A percentile compares a stretch with the other conserved stretches of the same genome.
Evolutionary conservation across 2,329 filamentous ascomycete species (phyloP).

Genomic region (Fusarium anthophilum): DNA sequence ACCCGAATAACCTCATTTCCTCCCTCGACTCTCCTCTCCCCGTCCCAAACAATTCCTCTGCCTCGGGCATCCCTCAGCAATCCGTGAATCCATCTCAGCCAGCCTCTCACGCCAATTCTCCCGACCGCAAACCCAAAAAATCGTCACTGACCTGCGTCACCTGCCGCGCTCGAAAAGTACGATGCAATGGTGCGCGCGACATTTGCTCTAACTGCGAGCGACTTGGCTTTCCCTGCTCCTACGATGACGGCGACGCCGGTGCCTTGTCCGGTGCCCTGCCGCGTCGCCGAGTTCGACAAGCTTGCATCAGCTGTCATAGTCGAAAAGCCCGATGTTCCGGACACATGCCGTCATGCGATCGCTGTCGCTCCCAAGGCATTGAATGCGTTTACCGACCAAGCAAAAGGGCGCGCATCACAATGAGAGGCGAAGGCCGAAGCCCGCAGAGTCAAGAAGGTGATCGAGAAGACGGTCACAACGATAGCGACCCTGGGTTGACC

Average conservation of each 20-base stretch:
- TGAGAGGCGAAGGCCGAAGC: constrained; percentile 42
- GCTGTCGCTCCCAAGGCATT: constrained; percentile 60
- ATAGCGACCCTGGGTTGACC: constrained; percentile 49
- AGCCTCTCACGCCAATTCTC: constrained; percentile 41
- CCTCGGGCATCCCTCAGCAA: constrained; percentile 23
- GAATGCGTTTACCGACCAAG: constrained; percentile 65
- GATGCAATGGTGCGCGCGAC: constrained; percentile 63
- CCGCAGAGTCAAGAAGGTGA: constrained; percentile 49
- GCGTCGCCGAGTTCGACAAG: constrained; percentile 64
- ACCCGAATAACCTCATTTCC: constrained; percentile 42
- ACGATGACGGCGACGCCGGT: constrained; percentile 58
- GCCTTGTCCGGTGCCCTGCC: constrained; percentile 57
- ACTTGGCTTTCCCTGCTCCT: constrained; percentile 66
- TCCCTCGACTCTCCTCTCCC: constrained; percentile 40
- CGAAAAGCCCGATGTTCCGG: constrained; percentile 68
- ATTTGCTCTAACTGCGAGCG: constrained; percentile 68
- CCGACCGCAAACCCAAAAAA: constrained; percentile 52
- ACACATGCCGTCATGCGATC: constrained; percentile 64
- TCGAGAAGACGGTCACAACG: constrained; percentile 47
- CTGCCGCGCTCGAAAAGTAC: constrained; percentile 66
- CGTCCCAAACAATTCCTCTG: constrained; percentile 4
- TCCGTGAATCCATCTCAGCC: constrained; percentile 32
- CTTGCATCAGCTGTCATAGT: constrained; percentile 66
- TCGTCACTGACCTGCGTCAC: constrained; percentile 62
- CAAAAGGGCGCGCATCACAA: constrained; percentile 50